phyloP scores from a whole-genome alignment of 2,329 filamentous ascomycete species.

The Lithohypha guttulata region DNA sequence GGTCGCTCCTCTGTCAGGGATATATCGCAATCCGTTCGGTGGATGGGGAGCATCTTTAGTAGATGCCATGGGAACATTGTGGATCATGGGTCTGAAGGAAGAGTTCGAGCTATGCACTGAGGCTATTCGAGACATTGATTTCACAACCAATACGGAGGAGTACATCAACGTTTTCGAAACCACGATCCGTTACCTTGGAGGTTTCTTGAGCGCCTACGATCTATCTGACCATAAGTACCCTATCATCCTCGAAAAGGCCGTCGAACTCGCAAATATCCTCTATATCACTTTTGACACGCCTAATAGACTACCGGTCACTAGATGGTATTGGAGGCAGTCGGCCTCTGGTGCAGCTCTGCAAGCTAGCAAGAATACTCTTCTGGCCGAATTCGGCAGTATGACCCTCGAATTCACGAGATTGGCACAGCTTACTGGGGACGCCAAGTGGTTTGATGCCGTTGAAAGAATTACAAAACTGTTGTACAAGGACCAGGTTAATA shows the following conservation, averaged over 20 bases:
- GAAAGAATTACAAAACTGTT: conserved; percentile 48
- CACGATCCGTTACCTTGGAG: conserved; percentile 31
- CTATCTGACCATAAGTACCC: conserved; percentile 40
- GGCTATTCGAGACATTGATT: conserved; percentile 51
- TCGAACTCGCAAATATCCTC: conserved; percentile 34
- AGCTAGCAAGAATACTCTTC: conserved; percentile 18
- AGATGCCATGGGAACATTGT: conserved; percentile 59
- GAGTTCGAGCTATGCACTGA: conserved; percentile 56
- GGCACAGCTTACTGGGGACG: conserved; percentile 51
- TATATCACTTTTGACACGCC: conserved; percentile 36
- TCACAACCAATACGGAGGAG: conserved; percentile 38
- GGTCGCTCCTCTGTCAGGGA: conserved; percentile 46
- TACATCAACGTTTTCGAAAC: conserved; percentile 31
- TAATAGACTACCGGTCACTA: conserved; percentile 53
- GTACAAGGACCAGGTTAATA: conserved; percentile 43
- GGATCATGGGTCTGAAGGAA: conserved; percentile 57
- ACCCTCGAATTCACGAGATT: conserved; percentile 53
- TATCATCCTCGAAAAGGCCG: conserved; percentile 30
- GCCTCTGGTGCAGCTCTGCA: conserved; percentile 22
- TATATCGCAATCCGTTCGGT: conserved; percentile 47
- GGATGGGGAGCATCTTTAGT: conserved; percentile 59
- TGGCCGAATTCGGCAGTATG: conserved; percentile 48
- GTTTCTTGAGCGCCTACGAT: conserved; percentile 30
- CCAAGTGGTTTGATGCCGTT: conserved; percentile 52
- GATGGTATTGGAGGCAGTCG: conserved; percentile 45